Evolutionary conservation across 805 yeast genomes (phyloP).

Genomic region (Sugiyamaella qingdaonensis): DNA sequence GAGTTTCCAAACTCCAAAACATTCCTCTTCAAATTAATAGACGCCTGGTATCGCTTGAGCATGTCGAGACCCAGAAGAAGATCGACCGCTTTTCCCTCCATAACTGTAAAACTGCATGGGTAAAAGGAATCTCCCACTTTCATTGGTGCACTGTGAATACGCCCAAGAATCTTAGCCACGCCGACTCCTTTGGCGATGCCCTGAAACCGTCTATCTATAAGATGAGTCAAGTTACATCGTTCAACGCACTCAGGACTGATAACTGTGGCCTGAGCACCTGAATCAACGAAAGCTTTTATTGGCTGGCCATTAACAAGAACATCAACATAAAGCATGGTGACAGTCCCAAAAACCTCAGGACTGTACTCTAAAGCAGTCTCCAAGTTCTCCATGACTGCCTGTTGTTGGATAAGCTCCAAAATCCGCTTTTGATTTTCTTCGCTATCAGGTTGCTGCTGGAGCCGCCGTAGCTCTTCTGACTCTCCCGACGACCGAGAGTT

Average conservation of each 20-base stretch:
- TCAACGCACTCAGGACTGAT: slow-evolving; percentile 75
- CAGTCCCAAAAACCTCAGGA: slow-evolving; percentile 84
- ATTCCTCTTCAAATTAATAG: slow-evolving; percentile 66
- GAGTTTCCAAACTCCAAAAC: slow-evolving; percentile 66
- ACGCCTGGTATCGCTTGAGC: slow-evolving; percentile 83
- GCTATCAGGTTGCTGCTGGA: slow-evolving; percentile 64
- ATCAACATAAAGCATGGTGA: slow-evolving; percentile 77
- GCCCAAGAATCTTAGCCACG: slow-evolving; percentile 67
- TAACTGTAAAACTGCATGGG: slow-evolving; percentile 65
- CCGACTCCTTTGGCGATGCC: slow-evolving; percentile 95
- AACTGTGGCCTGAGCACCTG: slow-evolving; percentile 92
- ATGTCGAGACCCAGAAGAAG: slow-evolving; percentile 82
- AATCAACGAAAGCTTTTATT: slow-evolving; percentile 90
- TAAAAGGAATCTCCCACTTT: slow-evolving; percentile 63
- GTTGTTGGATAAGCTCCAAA: slow-evolving; percentile 61
- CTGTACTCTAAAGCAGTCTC: slow-evolving; percentile 76
- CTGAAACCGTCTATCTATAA: slow-evolving; percentile 72
- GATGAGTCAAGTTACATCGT: slow-evolving; percentile 58
- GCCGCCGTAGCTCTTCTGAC: slow-evolving; percentile 43
- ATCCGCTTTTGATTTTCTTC: slow-evolving; percentile 65
- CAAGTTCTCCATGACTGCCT: slow-evolving; percentile 75
- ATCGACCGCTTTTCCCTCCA: slow-evolving; percentile 56
- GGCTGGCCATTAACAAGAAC: slow-evolving; percentile 74
- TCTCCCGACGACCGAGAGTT: slow-evolving; percentile 31
- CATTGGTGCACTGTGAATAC: slow-evolving; percentile 84